Base-by-base conservation (phyloP, 2,329 filamentous ascomycete species). In the Aureobasidium sp. region DNA sequence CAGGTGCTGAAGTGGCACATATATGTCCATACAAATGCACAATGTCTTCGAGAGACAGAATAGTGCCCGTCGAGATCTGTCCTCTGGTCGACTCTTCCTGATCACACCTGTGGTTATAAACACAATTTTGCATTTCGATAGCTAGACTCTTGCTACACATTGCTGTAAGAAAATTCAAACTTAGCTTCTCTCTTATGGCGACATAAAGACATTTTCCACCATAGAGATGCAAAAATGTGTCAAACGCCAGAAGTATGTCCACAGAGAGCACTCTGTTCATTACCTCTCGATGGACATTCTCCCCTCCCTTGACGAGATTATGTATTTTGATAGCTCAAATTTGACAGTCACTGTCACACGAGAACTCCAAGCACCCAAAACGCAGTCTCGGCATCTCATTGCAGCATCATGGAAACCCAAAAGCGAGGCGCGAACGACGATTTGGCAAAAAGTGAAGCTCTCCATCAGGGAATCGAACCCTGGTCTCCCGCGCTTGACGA, bases 381-480 rank as follows among this genome's bases (percentile, higher is more conserved):
- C 31, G 31, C 9, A 34, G 12, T 39, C 36, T 39, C 36, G 15
- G 14, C 36, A 39, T 12, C 9, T 34, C 9, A 34, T 3, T 11
- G 3, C 31, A 34, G 12, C 11, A 34, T 34, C 1, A 2, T 12
- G 9, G 29, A 6, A 29, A 9, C 25, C 3, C 2, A 2, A 17
- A 47, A 7, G 3, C 1, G 6, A 27, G 5, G 14, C 7, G 25
- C 0, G 17, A 27, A 7, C 11, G 25, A 4, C 25, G 12, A n/a
- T n/a, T 11, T 14, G 15, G 22, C 47, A 34, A 52, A 52, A 52
- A 39, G 31, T 39, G 20, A 39, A 52, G 49, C 49, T 52, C 49
- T 52, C 49, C 49, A 52, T 52, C 49, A 39, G 49, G 49, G 49
- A 52, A 52, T 52, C 49, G 49, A 52, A 52, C 49, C 49, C 49